Base-by-base conservation (phyloP, 108 stramenopile species). In the Nannochloropsis granulata region DNA sequence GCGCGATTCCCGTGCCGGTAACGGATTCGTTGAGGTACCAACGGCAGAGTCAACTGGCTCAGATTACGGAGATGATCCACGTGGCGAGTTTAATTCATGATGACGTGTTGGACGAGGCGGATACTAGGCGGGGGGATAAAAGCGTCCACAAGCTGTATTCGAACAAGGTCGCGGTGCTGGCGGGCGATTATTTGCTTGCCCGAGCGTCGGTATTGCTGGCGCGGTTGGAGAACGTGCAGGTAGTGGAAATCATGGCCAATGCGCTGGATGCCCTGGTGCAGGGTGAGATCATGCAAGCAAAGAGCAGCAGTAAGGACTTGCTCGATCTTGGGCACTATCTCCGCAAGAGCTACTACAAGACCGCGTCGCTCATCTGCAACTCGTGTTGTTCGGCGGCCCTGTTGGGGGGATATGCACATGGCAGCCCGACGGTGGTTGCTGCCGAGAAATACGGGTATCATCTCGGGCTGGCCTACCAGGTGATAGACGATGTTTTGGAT, bases 21-120 rank as follows among this genome's bases (percentile, higher is more conserved):
- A 19, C 24, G 0, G 24, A 45, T 13, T 24, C 45, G 23, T 25
- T 21, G n/a, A 44, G 24, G 24, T 25, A 16, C 79, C n/a, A 26
- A 21, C 84, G 91, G n/a, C 95, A 95, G 87, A 93, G 91, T 12
- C 95, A 96, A 87, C 91, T 98, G 43, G 96, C 96, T 8, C 96
- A 97, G 86, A 97, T 98, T 84, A 96, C 97, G 25, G 97, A 98
- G 86, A 98, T 98, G 97, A 98, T 98, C 89, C 97, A 98, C 86
- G 97, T 98, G 7, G 97, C 97, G 12, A 94, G 93, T 0, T 88
- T 98, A 14, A 98, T 98, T 82, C 97, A 98, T 88, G 97, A 98
- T 84, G 97, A 98, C 84, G 96, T 98, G 12, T 92, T 98, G 81
- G 97, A 97, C 82, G 97, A 98, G 90, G 96, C 97, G 81, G 96